A percentile compares a stretch with the other conserved stretches of the same genome.
Conservation (phyloP, 306 rosid species). For the Cucumis sativus region DNA sequence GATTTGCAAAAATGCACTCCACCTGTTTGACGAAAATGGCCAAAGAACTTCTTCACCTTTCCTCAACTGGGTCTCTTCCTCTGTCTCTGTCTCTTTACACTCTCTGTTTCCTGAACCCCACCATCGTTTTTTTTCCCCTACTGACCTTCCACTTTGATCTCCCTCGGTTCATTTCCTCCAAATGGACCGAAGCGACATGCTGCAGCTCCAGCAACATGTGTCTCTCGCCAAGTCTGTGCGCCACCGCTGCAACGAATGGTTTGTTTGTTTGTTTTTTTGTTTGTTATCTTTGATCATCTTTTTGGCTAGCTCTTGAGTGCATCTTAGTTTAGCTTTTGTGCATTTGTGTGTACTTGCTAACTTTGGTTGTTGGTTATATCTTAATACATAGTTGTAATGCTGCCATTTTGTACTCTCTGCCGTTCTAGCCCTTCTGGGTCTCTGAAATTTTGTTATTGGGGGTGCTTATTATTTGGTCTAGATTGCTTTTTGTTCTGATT, state of each 20-base stretch:
- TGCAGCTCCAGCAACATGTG: conserved; percentile 44
- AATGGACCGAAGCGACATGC: conserved; percentile 75
- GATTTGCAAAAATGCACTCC: conserved; percentile 36
- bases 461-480: background rate
- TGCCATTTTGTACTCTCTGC: background rate
- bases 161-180: conserved; percentile 21
- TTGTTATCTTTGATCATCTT: conserved; percentile 18
- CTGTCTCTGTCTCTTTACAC: conserved; percentile 47
- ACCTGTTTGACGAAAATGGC: conserved; percentile 59
- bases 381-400: background rate
- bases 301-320: background rate
- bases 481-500: background rate
- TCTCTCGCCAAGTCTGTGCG: conserved; percentile 57
- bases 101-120: conserved; percentile 40
- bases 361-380: background rate
- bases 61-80: conserved; percentile 20
- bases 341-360: background rate
- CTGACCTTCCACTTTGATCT: conserved; percentile 27
- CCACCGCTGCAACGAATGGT: conserved; percentile 89
- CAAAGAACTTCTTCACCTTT: conserved; percentile 38
- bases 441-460: background rate
- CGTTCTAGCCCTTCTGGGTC: background rate
- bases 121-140: conserved; percentile 23
- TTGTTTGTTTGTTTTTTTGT: conserved; percentile 5
- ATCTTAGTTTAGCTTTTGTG: background rate